These are phyloP conservation scores for Phytophthora pluvialis DNA, from an alignment of 352 stramenopile genomes.

Conservation along the genomic window DNA sequence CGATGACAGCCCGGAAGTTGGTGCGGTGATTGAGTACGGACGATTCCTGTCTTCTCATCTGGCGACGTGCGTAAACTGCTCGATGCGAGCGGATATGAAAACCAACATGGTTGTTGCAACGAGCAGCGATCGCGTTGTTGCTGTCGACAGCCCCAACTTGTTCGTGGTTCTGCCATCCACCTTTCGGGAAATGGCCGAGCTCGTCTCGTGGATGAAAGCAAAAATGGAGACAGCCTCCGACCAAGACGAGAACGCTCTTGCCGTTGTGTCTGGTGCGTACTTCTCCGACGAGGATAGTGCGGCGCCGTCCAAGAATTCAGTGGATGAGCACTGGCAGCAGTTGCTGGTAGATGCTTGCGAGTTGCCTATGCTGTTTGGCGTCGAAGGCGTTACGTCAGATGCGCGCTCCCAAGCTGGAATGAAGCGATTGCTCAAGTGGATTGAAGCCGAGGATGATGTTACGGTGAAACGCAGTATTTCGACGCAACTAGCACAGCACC, in stretches of 20 bases:
- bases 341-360: slow-evolving; percentile 55
- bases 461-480: slow-evolving; percentile 51
- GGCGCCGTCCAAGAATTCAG: not conserved
- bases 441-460: slow-evolving; percentile 44
- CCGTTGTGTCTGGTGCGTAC: slow-evolving; percentile 29
- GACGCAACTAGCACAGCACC: slow-evolving; percentile 42
- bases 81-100: slow-evolving; percentile 37
- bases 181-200: slow-evolving; percentile 22
- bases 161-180: slow-evolving; percentile 43
- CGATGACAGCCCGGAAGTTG: slow-evolving; percentile 3
- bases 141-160: slow-evolving; percentile 15
- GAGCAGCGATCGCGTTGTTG: slow-evolving; percentile 21
- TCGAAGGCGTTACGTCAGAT: slow-evolving; percentile 20
- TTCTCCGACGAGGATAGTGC: slow-evolving; percentile 12
- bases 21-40: slow-evolving; percentile 35
- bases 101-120: slow-evolving; percentile 42
- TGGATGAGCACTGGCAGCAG: slow-evolving; percentile 35
- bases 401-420: slow-evolving; percentile 30
- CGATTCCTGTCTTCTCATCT: slow-evolving; percentile 48
- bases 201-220: slow-evolving; percentile 36
- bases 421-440: slow-evolving; percentile 51
- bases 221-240: slow-evolving; percentile 9
- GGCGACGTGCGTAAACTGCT: slow-evolving; percentile 35
- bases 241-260: slow-evolving; percentile 5
- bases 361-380: slow-evolving; percentile 48